Evolutionary conservation across 2,329 filamentous ascomycete genomes (phyloP).

Genomic region (Aspergillus brasiliensis): DNA sequence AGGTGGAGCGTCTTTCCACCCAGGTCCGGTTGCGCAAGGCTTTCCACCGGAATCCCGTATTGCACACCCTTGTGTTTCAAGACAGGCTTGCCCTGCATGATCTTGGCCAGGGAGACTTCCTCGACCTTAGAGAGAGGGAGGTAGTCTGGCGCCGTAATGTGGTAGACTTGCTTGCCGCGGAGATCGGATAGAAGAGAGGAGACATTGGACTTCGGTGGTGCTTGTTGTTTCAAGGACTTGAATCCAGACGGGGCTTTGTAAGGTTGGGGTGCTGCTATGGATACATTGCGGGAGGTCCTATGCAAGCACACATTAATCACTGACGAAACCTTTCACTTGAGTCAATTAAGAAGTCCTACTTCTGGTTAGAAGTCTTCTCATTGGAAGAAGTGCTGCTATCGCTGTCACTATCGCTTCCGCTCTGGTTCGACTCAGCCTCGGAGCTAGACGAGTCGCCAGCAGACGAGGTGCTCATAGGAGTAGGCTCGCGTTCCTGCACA

Average conservation of each 20-base stretch:
- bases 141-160: slow-evolving; percentile 50
- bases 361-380: background rate
- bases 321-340: background rate
- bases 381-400: slow-evolving; percentile 9
- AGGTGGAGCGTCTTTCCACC: slow-evolving; percentile 38
- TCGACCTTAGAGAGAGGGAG: slow-evolving; percentile 49
- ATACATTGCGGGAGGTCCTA: slow-evolving; percentile 15
- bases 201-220: slow-evolving; percentile 33
- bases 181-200: slow-evolving; percentile 42
- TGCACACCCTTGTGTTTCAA: slow-evolving; percentile 45
- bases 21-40: slow-evolving; percentile 30
- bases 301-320: background rate
- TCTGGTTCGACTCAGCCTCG: slow-evolving; percentile 12
- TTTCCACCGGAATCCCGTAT: slow-evolving; percentile 43
- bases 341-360: background rate
- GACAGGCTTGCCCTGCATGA: slow-evolving; percentile 44
- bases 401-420: slow-evolving; percentile 17
- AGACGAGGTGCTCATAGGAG: slow-evolving; percentile 18
- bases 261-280: slow-evolving; percentile 33
- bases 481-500: slow-evolving; percentile 18
- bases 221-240: slow-evolving; percentile 38
- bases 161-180: slow-evolving; percentile 50
- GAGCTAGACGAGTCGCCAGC: slow-evolving; percentile 11
- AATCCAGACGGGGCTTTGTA: slow-evolving; percentile 50
- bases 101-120: slow-evolving; percentile 46